Base-by-base conservation (phyloP, 2,329 filamentous ascomycete species). In the Scolecobasidium constrictum region DNA sequence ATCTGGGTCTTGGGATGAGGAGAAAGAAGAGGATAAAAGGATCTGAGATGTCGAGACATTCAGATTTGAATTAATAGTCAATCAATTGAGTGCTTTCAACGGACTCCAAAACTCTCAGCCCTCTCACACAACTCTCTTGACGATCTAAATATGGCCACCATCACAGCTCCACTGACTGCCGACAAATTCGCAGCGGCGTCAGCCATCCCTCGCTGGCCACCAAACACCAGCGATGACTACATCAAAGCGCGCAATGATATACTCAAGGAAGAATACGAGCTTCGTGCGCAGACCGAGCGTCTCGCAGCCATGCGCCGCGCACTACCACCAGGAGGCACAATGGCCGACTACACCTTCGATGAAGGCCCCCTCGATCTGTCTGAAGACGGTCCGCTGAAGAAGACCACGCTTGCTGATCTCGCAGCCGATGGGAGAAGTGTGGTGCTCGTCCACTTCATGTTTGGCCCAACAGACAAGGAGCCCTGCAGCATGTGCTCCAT, bases 361-460 rank as follows among this genome's bases (percentile, higher is more conserved):
- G 34, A 36, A 36, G 34, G 34, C 34, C 17, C 34, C 9, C 16
- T 31, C 11, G 43, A 49, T 35, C 38, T 48, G 5, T 21, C 38
- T 28, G 23, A 16, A 16, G 6, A 6, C 12, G 26, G 26, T 11
- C 39, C 39, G 7, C 7, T 39, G 11, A 41, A 9, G 12, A 28
- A 44, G 17, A 44, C 35, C 18, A 47, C 39, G 7, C 40, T 49
- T 5, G 31, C 34, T 6, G 43, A 49, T n/a, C n/a, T 50, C 5
- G 40, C 39, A 13, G 40, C 42, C 23, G 31, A 26, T 4, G 42
- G 43, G n/a, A 42, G 44, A 13, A 48, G 31, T 5, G 35, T 50
- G 2, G 35, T 50, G 16, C 39, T 50, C 5, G 45, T 48, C 41
- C 47, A 50, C 31, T 43, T 49, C 41, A 50, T 50, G 47, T 48